Base-by-base conservation (phyloP, 257 asterid species). In the Ilex asprella region DNA sequence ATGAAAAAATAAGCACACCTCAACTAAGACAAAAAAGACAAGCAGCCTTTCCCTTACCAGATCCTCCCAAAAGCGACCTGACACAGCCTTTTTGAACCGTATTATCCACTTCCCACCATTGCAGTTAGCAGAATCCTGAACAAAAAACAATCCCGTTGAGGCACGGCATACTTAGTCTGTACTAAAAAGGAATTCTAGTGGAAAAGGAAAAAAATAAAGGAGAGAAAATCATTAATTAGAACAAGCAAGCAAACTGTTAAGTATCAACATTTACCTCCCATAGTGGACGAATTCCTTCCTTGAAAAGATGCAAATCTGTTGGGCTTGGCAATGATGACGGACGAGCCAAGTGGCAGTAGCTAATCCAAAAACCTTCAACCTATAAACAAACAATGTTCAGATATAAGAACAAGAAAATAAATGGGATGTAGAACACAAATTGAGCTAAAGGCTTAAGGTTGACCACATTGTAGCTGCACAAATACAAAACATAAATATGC, bases 21-120 rank as follows among this genome's bases (percentile, higher is more conserved):
- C 27, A 21, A 31, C 10, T 0, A 30, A 13, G 46, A 11, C 46
- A 10, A 6, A 6, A 14, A 31, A 13, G 44, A 53, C 16, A 41
- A 43, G 10, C 32, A 44, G 1, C 9, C 49, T 57, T 39, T 58
- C 11, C 16, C 87, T 70, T 82, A 92, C 99, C 90, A 93, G 83
- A 79, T 93, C 99, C 75, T 93, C 99, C 99, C 99, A 93, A 52
- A 89, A 93, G 54, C 96, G 97, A 66, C 99, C 97, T 1, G 99
- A 80, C 57, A 93, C 89, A 55, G 82, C 79, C 76, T 93, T 93
- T 76, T 89, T 93, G 59, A 93, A 90, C 68, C 99, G 86, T 78
- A 93, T 84, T 53, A 87, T 93, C 99, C 97, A 93, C 70, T 93
- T 93, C 53, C 99, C 99, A 54, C 99, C 99, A 71, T 78, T 82